Base-by-base conservation (phyloP, 225 moss, liverwort and hornwort species). In the Neckera pumila region DNA sequence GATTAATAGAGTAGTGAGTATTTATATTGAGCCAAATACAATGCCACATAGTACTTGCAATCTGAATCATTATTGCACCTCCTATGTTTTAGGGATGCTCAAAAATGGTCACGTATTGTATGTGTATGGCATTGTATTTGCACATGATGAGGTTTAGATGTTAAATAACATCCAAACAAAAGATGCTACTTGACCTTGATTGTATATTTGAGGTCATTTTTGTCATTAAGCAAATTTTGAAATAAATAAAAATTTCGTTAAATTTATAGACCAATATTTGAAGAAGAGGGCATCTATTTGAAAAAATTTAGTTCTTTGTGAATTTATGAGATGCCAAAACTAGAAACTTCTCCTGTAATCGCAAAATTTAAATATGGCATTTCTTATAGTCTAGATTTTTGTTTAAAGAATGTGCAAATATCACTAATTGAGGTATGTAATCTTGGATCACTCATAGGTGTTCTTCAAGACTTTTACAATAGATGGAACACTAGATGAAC, bases 91-190 rank as follows among this genome's bases (percentile, higher is more conserved):
- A 19, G 0, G 12, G 20, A 49, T 49, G 19, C 7, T 31, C 2
- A 0, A 47, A 30, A 45, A 47, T 33, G 19, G 31, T 49, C 20
- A 20, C 0, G 0, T 19, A 7, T 12, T 12, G 1, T 19, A 11
- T 19, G 2, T 18, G 1, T 19, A 33, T 33, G 12, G 12, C 3
- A 0, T 31, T 1, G 1, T 49, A 3, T 27, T 72, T 43, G 27
- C 0, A 1, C 27, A 72, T 27, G 16, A 72, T 6, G 3, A 27
- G 0, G 16, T 42, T 43, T 27, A 15, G 2, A 71, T 42, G 42
- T 71, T 71, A 72, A 72, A 16, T 72, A 43, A 10, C 9, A 72
- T 72, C 27, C 16, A 9, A 43, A 43, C 1, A 0, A 42, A 26
- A 42, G 9, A 72, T 27, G 27, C 43, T 49, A 75, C 20, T 75